Conservation (phyloP, 1,284 basidiomycete genomes). For the Austroboletus novae-zelandiae region DNA sequence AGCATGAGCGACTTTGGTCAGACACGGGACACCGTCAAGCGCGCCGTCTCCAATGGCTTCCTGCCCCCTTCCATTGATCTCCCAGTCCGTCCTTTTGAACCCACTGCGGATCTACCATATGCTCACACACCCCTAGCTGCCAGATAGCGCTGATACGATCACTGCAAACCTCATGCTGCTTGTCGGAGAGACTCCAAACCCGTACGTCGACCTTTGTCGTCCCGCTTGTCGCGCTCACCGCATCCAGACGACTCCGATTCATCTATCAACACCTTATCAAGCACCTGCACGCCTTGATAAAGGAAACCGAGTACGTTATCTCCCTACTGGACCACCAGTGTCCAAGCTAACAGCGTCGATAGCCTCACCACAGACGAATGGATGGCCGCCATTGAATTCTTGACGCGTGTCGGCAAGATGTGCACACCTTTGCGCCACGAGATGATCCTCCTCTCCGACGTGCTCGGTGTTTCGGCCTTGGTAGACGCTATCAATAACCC, state of each 20-base stretch:
- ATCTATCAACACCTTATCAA: conserved; percentile 49
- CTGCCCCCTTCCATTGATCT: conserved; percentile 30
- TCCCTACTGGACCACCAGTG: not conserved
- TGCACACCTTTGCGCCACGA: conserved; percentile 77
- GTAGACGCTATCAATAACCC: conserved; percentile 80
- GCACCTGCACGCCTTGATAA: conserved; percentile 71
- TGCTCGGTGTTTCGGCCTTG: conserved; percentile 74
- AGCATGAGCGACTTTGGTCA: conserved; percentile 15
- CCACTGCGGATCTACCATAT: not conserved
- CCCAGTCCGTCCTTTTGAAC: conserved; percentile 23
- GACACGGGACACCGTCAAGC: conserved; percentile 9
- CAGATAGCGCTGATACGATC: conserved; percentile 49
- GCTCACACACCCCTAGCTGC: conserved; percentile 36
- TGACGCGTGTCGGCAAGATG: conserved; percentile 72
- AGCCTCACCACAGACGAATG: conserved; percentile 82
- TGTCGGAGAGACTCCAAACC: conserved; percentile 41
- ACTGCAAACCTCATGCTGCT: conserved; percentile 55
- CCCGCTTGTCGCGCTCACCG: conserved; percentile 3
- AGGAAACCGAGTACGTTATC: conserved; percentile 55
- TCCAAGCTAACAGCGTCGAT: conserved; percentile 1
- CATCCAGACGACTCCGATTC: conserved; percentile 42
- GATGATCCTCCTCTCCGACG: conserved; percentile 81
- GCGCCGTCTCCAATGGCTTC: conserved; percentile 34
- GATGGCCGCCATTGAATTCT: conserved; percentile 78
- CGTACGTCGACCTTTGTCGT: conserved; percentile 29